These are phyloP conservation scores for Nicotiana attenuata DNA, from an alignment of 257 asterid genomes.

Conservation along the genomic window DNA sequence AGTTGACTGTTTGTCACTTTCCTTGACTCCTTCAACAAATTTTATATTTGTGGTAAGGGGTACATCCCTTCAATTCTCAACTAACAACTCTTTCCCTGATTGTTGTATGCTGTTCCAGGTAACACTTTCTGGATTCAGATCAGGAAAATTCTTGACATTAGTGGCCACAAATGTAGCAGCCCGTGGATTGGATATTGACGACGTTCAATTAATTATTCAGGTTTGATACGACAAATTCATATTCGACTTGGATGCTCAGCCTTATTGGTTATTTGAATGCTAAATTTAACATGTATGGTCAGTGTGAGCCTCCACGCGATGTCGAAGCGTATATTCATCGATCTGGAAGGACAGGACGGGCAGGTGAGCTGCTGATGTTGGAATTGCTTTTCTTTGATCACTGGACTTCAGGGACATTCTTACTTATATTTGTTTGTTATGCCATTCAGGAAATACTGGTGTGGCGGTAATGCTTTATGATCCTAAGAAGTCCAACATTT, in stretches of 20 bases:
- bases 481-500: slow-evolving; percentile 70
- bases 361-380: slow-evolving; percentile 43
- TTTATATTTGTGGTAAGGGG: not conserved
- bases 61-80: not conserved
- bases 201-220: slow-evolving; percentile 91
- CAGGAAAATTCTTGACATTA: slow-evolving; percentile 70
- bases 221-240: slow-evolving; percentile 26
- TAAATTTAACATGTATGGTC: slow-evolving; percentile 16
- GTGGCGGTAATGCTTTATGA: slow-evolving; percentile 92
- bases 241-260: not conserved
- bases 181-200: slow-evolving; percentile 87
- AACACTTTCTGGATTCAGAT: slow-evolving; percentile 76
- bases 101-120: slow-evolving; percentile 39
- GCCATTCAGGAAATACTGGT: slow-evolving; percentile 69
- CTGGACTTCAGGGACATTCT: not conserved
- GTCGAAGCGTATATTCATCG: slow-evolving; percentile 97
- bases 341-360: slow-evolving; percentile 97
- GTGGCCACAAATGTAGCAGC: slow-evolving; percentile 98
- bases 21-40: not conserved
- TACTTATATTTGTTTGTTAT: slow-evolving; percentile 1
- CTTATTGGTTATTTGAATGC: not conserved
- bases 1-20: not conserved
- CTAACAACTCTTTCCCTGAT: not conserved
- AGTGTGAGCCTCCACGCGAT: slow-evolving; percentile 98
- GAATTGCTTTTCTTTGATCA: not conserved